Conservation (phyloP, 1,139 yeast genomes). For the Zygosaccharomyces sapae region DNA sequence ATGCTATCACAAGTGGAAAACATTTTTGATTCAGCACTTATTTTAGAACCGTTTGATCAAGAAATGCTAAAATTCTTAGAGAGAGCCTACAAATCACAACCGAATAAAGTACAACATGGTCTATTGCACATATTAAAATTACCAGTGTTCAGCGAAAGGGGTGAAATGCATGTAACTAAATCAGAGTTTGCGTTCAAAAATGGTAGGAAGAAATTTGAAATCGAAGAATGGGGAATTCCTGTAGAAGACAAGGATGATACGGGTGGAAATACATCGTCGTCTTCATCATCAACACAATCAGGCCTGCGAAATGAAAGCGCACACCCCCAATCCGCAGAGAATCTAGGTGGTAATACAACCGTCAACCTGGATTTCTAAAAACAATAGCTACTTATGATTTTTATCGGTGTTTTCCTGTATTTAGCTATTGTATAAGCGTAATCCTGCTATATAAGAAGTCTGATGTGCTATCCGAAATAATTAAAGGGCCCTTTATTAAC, state of each 20-base stretch:
- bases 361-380: constrained; percentile 18
- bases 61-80: constrained; percentile 64
- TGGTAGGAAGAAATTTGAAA: constrained; percentile 76
- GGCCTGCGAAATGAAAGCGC: neutral
- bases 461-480: neutral
- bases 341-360: constrained; percentile 17
- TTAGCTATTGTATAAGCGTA: neutral
- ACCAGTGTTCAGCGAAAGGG: constrained; percentile 69
- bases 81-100: constrained; percentile 54
- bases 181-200: constrained; percentile 86
- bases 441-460: neutral
- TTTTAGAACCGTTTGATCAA: constrained; percentile 79
- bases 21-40: constrained; percentile 64
- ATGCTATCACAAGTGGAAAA: constrained; percentile 51
- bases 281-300: constrained; percentile 9
- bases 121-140: constrained; percentile 69
- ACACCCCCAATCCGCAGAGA: neutral
- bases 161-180: constrained; percentile 69
- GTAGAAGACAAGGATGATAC: constrained; percentile 65
- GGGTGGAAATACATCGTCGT: constrained; percentile 22
- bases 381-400: neutral
- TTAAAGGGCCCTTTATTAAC: neutral
- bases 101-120: constrained; percentile 81
- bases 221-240: constrained; percentile 92
- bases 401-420: neutral